A percentile compares a stretch with the other conserved stretches of the same genome.
phyloP scores from a whole-genome alignment of 805 yeast genomes.

The Starmerella apis region DNA sequence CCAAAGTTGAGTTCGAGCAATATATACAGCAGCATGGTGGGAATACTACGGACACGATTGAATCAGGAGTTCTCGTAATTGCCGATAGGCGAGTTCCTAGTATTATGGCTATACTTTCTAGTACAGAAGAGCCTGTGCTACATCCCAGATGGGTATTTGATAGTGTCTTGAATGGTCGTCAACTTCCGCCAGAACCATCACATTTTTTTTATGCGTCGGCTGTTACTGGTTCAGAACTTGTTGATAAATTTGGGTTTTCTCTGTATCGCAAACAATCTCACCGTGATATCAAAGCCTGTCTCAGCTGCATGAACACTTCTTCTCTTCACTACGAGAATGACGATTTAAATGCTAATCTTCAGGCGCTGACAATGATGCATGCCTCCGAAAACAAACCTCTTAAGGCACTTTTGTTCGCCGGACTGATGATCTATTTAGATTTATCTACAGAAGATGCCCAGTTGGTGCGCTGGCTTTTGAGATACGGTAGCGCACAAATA shows the following conservation, averaged over 20 bases:
- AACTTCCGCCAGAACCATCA: conserved; percentile 49
- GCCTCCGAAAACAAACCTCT: not conserved
- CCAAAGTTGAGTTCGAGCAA: conserved; percentile 21
- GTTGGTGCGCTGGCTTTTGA: not conserved
- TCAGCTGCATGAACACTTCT: conserved; percentile 8
- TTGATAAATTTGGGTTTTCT: conserved; percentile 59
- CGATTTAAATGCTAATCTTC: not conserved
- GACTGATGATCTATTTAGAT: conserved; percentile 3
- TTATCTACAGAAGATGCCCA: not conserved
- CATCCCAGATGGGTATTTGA: conserved; percentile 65
- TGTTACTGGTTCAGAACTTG: conserved; percentile 26
- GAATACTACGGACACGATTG: conserved; percentile 19
- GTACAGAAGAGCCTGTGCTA: conserved; percentile 40
- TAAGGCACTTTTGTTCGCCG: conserved; percentile 1
- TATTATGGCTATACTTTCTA: conserved; percentile 9
- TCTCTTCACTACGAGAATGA: too few relatives aligned
- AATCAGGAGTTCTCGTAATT: conserved; percentile 12
- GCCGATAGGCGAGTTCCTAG: conserved; percentile 24
- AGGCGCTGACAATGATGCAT: not conserved
- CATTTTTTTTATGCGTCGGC: conserved; percentile 41
- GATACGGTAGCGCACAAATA: not conserved
- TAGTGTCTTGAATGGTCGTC: conserved; percentile 38
- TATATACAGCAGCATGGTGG: conserved; percentile 29
- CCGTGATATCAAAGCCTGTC: not conserved
- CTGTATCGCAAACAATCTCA: conserved; percentile 33